Percentiles rank a stretch among this genome's conserved stretches.
phyloP scores from a whole-genome alignment of 2,329 filamentous ascomycete genomes.

The Hypoxylon sp. region DNA sequence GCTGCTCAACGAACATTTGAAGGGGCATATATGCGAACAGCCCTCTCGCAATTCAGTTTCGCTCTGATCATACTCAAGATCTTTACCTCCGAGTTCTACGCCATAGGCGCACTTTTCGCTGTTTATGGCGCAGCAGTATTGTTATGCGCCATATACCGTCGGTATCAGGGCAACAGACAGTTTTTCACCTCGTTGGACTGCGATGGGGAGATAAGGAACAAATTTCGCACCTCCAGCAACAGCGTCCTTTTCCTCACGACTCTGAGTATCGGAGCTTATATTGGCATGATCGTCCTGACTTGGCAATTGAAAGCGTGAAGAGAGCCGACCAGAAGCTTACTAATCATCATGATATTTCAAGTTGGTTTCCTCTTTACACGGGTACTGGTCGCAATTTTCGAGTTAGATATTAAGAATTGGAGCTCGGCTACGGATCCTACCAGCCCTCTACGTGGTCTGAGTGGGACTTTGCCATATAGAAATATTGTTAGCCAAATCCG shows the following conservation, averaged over 20 bases:
- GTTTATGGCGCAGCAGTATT: slow-evolving; percentile 90
- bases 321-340: slow-evolving; percentile 3
- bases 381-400: not conserved
- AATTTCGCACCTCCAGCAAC: slow-evolving; percentile 75
- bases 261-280: slow-evolving; percentile 71
- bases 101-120: slow-evolving; percentile 95
- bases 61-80: slow-evolving; percentile 95
- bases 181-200: slow-evolving; percentile 79
- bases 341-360: not conserved
- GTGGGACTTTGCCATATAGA: not conserved
- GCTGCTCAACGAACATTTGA: slow-evolving; percentile 97
- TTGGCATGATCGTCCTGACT: slow-evolving; percentile 69
- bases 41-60: slow-evolving; percentile 95
- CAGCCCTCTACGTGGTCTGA: not conserved
- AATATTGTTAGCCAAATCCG: slow-evolving; percentile 10
- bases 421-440: not conserved
- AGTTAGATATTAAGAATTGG: not conserved
- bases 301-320: slow-evolving; percentile 59
- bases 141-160: slow-evolving; percentile 84
- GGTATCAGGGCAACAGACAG: slow-evolving; percentile 92
- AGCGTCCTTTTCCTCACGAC: slow-evolving; percentile 71
- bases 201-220: slow-evolving; percentile 62
- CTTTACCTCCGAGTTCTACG: slow-evolving; percentile 96
- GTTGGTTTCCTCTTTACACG: not conserved
- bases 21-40: slow-evolving; percentile 95